phyloP scores from a whole-genome alignment of 768 basidiomycete genomes.

The Xerocomellus dryophilus region DNA sequence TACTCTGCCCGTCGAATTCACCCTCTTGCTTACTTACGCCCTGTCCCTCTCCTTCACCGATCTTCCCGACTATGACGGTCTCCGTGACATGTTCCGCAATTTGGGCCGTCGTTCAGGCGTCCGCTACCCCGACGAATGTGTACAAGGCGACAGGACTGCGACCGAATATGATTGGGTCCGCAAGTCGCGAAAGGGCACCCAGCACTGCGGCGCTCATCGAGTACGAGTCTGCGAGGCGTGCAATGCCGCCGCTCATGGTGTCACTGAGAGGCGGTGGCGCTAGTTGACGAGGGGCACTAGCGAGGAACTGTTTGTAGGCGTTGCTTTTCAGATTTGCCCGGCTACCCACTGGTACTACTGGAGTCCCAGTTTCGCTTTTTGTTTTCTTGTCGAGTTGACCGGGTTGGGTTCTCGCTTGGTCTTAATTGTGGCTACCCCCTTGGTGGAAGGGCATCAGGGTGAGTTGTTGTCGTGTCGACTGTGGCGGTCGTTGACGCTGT shows the following conservation, averaged over 20 bases:
- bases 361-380: not conserved
- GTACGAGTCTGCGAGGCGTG: constrained; percentile 35
- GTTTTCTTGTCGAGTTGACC: constrained; percentile 2
- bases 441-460: constrained; percentile 5
- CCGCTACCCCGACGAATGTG: constrained; percentile 31
- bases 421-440: not conserved
- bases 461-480: not conserved
- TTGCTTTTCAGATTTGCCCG: not conserved
- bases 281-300: constrained; percentile 9
- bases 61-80: constrained; percentile 83
- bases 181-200: constrained; percentile 30
- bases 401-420: not conserved
- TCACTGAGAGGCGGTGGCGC: constrained; percentile 26
- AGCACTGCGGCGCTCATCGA: constrained; percentile 24
- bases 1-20: constrained; percentile 78
- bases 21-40: constrained; percentile 73
- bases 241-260: constrained; percentile 27
- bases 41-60: constrained; percentile 84
- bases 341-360: not conserved
- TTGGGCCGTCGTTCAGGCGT: constrained; percentile 53
- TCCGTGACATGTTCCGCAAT: constrained; percentile 68
- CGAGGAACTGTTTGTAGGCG: constrained; percentile 5
- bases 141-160: constrained; percentile 13
- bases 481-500: not conserved
- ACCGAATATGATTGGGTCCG: constrained; percentile 47